A percentile compares a stretch with the other conserved stretches of the same genome.
These are phyloP conservation scores for Aaosphaeria pasadenensis DNA, from an alignment of 2,329 filamentous ascomycete species.

Conservation along the genomic window DNA sequence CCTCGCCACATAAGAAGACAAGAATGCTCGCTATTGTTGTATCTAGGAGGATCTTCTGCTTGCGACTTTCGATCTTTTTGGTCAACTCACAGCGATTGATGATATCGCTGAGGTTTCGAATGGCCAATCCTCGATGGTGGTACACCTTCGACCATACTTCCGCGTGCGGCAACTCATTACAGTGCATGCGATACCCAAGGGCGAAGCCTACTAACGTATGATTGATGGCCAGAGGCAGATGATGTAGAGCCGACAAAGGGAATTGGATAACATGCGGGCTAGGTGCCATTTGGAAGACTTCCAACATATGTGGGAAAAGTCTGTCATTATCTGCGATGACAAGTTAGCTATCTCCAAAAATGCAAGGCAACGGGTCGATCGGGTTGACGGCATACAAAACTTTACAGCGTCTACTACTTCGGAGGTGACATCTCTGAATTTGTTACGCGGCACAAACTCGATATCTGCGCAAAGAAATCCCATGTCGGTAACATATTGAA, in stretches of 20 bases:
- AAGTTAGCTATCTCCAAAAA: neutral
- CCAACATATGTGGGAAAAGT: slow-evolving; percentile 17
- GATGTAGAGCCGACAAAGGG: slow-evolving; percentile 20
- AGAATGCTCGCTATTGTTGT: slow-evolving; percentile 24
- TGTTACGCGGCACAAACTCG: neutral
- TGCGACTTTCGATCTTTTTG: slow-evolving; percentile 1
- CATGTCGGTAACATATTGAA: no score
- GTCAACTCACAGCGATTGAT: slow-evolving; percentile 15
- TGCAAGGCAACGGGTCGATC: neutral
- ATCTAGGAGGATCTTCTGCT: slow-evolving; percentile 16
- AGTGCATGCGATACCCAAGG: slow-evolving; percentile 19
- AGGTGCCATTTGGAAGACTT: slow-evolving; percentile 14
- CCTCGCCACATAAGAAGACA: slow-evolving; percentile 28
- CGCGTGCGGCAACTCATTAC: slow-evolving; percentile 10
- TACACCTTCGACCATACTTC: slow-evolving; percentile 19
- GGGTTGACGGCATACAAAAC: slow-evolving; percentile 17
- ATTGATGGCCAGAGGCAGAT: slow-evolving; percentile 26
- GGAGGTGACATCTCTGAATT: slow-evolving; percentile 18
- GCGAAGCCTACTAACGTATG: slow-evolving; percentile 25
- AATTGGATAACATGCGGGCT: slow-evolving; percentile 26
- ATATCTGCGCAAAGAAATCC: no score
- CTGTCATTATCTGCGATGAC: slow-evolving; percentile 18
- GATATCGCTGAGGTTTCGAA: slow-evolving; percentile 19
- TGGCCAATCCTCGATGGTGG: slow-evolving; percentile 26
- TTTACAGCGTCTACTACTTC: slow-evolving; percentile 30